A percentile compares a stretch with the other conserved stretches of the same genome.
phyloP scores from a whole-genome alignment of 768 basidiomycete genomes.

The Podaxis sp. region DNA sequence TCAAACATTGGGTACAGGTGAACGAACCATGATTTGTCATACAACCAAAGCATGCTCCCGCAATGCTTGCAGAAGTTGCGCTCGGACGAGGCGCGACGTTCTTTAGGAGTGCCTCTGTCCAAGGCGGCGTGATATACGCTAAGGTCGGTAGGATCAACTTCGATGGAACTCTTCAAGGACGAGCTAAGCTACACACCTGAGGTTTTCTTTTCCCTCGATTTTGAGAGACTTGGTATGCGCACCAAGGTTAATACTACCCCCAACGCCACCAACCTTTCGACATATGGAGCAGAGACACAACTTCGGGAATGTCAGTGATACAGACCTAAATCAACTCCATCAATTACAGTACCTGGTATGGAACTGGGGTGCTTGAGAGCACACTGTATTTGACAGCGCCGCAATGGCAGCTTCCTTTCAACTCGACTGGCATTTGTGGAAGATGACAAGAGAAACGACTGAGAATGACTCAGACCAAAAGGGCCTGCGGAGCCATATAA shows the following conservation, averaged over 20 bases:
- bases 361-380: slow-evolving; percentile 56
- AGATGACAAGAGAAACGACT: not conserved
- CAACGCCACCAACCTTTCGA: slow-evolving; percentile 65
- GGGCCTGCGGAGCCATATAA: not conserved
- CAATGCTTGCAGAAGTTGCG: slow-evolving; percentile 65
- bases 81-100: slow-evolving; percentile 52
- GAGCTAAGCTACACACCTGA: slow-evolving; percentile 38
- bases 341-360: slow-evolving; percentile 51
- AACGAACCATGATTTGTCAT: slow-evolving; percentile 51
- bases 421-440: slow-evolving; percentile 51
- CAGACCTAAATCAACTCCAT: not conserved
- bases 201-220: slow-evolving; percentile 52
- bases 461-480: not conserved
- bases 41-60: slow-evolving; percentile 68
- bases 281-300: slow-evolving; percentile 70
- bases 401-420: slow-evolving; percentile 57
- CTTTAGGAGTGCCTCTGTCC: slow-evolving; percentile 50
- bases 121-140: slow-evolving; percentile 66
- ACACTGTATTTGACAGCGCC: slow-evolving; percentile 48
- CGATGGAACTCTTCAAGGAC: not conserved
- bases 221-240: slow-evolving; percentile 50
- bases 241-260: slow-evolving; percentile 68
- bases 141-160: not conserved
- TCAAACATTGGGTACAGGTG: not conserved
- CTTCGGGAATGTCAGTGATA: slow-evolving; percentile 25